These are phyloP conservation scores for Aureobasidium musti DNA, from an alignment of 2,329 filamentous ascomycete genomes.

Conservation along the genomic window DNA sequence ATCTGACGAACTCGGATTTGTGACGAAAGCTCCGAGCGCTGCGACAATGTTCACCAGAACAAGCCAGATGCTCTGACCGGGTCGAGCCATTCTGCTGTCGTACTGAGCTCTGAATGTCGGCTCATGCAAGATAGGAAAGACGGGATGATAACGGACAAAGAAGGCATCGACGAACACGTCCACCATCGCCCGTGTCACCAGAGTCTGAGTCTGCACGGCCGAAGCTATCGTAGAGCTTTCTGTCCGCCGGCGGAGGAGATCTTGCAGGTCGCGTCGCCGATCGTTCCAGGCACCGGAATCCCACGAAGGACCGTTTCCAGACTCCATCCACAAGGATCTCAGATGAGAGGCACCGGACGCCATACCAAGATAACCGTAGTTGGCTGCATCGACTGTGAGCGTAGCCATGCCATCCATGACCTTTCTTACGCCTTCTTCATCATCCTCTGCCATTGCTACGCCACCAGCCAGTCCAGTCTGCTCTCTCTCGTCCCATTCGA, in stretches of 20 bases:
- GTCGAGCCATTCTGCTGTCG: conserved; percentile 48
- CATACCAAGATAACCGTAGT: conserved; percentile 50
- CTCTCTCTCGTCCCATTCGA: conserved; percentile 29
- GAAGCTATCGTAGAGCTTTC: conserved; percentile 15
- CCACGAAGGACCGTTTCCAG: conserved; percentile 21
- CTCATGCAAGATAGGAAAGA: conserved; percentile 54
- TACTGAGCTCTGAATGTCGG: conserved; percentile 52
- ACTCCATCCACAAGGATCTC: conserved; percentile 27
- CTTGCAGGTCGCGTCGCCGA: conserved; percentile 8
- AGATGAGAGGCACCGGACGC: conserved; percentile 28
- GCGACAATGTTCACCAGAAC: conserved; percentile 51
- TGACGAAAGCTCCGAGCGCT: conserved; percentile 50
- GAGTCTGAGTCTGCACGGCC: conserved; percentile 13
- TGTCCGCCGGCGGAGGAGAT: conserved; percentile 19
- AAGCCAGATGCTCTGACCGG: conserved; percentile 48
- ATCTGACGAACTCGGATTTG: conserved; percentile 41
- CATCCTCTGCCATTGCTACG: background rate
- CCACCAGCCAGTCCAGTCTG: conserved; percentile 21
- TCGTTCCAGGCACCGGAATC: conserved; percentile 13
- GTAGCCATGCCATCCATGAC: conserved; percentile 41
- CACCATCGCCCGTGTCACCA: conserved; percentile 24
- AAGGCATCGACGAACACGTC: conserved; percentile 42
- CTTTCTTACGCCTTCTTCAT: conserved; percentile 26
- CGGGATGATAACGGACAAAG: conserved; percentile 51
- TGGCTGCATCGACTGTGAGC: conserved; percentile 39